A percentile compares a stretch with the other conserved stretches of the same genome.
phyloP scores from a whole-genome alignment of 2,329 filamentous ascomycete species.

The Aureobasidium sp. region DNA sequence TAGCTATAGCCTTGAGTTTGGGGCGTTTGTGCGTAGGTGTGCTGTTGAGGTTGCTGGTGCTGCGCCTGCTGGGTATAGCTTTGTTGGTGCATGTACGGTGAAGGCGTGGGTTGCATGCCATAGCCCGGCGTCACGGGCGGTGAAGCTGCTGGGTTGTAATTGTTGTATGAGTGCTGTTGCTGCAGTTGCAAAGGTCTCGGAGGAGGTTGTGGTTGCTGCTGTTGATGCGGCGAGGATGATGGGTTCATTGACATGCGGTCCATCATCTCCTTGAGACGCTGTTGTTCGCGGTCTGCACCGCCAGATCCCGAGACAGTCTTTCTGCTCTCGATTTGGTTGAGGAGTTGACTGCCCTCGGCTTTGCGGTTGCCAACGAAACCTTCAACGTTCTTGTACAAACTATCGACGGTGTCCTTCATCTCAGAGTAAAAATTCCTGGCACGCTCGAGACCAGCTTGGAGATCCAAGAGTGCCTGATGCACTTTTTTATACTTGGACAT shows the following conservation, averaged over 20 bases:
- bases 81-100: slow-evolving; percentile 13
- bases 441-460: slow-evolving; percentile 75
- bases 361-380: slow-evolving; percentile 92
- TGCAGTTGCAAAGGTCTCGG: slow-evolving; percentile 38
- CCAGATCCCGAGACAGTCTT: slow-evolving; percentile 50
- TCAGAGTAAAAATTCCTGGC: slow-evolving; percentile 92
- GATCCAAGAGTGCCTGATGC: slow-evolving; percentile 86
- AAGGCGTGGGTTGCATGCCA: slow-evolving; percentile 24
- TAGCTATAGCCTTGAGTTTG: slow-evolving; percentile 26
- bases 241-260: slow-evolving; percentile 85
- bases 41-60: slow-evolving; percentile 3
- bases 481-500: slow-evolving; percentile 83
- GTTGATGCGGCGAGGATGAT: slow-evolving; percentile 22
- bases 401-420: slow-evolving; percentile 91
- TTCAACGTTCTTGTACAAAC: slow-evolving; percentile 90
- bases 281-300: slow-evolving; percentile 73
- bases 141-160: slow-evolving; percentile 46
- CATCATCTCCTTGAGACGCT: slow-evolving; percentile 83
- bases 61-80: background rate
- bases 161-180: slow-evolving; percentile 31
- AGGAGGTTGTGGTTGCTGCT: slow-evolving; percentile 32
- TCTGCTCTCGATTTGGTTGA: slow-evolving; percentile 79
- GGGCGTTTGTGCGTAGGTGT: slow-evolving; percentile 16
- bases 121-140: slow-evolving; percentile 43
- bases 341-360: slow-evolving; percentile 81